phyloP scores from a whole-genome alignment of 1,139 yeast species.

The Suhomyces bolitotheri region DNA sequence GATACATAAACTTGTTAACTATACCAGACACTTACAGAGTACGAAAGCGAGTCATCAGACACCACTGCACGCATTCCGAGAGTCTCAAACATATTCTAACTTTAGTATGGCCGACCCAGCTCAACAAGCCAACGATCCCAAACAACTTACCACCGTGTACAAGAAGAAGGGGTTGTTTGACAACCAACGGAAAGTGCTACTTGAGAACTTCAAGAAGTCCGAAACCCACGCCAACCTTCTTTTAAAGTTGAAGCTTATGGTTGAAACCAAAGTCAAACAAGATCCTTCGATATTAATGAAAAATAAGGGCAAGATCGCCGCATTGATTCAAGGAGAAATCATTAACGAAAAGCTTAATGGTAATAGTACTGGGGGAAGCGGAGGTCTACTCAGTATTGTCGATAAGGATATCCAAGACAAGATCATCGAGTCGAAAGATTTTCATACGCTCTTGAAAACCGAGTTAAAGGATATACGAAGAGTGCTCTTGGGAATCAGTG shows the following conservation, averaged over 20 bases:
- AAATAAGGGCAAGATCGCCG: constrained; percentile 54
- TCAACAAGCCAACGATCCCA: constrained; percentile 31
- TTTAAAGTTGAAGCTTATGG: constrained; percentile 43
- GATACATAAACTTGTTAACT: no score
- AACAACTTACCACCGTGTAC: constrained; percentile 42
- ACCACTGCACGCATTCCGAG: no score
- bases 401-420: constrained; percentile 50
- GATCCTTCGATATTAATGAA: constrained; percentile 52
- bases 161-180: constrained; percentile 56
- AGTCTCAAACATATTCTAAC: no score
- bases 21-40: no score
- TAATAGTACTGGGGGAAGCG: constrained; percentile 10
- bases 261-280: constrained; percentile 47
- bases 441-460: constrained; percentile 32
- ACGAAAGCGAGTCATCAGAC: no score
- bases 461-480: constrained; percentile 42
- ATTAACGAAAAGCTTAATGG: constrained; percentile 23
- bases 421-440: constrained; percentile 46
- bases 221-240: constrained; percentile 46
- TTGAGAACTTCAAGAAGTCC: constrained; percentile 46
- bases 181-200: constrained; percentile 41
- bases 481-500: constrained; percentile 36
- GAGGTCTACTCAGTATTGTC: constrained; percentile 35
- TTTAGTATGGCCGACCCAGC: constrained; percentile 1
- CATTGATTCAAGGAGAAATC: constrained; percentile 53